Base-by-base conservation (phyloP, 148 eudicot genomes). In the Bassia scoparia region DNA sequence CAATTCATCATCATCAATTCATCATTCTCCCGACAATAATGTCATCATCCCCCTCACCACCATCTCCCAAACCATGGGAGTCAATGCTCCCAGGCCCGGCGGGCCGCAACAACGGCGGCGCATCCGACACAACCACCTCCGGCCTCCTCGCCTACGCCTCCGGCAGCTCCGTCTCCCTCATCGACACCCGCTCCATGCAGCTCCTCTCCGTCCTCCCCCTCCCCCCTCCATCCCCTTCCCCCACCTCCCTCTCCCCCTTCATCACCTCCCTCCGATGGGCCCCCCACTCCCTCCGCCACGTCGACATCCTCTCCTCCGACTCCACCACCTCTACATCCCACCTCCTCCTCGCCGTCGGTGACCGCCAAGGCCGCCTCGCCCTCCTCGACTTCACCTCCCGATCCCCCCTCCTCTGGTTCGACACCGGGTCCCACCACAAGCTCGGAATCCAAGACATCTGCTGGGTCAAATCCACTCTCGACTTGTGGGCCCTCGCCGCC, bases 81-180 rank as follows among this genome's bases (percentile, higher is more conserved):
- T 83, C 86, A 66, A 89, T 84, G 86, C 81, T 95, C 10, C 97
- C 98, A 0, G 97, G 98, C 26, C 97, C 98, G 0, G 91, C 98
- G 0, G 87, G 90, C 58, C 95, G 95, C 68, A 83, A 72, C 90
- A 95, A 95, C 73, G 90, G 88, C 76, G 93, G 93, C 18, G 77
- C 97, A 27, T 77, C 85, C 69, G 98, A 95, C 76, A 72, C 88
- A 35, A 75, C 84, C 77, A n/a, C 91, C 52, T 54, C 98, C 74
- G 93, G 91, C 64, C 93, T 95, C 78, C 89, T 95, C 60, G 91
- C 93, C 14, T 95, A 87, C 87, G 87, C 91, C 24, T 58, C 98
- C 80, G 97, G 97, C 63, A 83, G 96, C 90, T 85, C 91, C 37
- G 77, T 95, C 77, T 60, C 90, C 73, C 68, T 95, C 72, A 31